Conservation (phyloP, 257 asterid genomes). For the Pogostemon cablin region DNA sequence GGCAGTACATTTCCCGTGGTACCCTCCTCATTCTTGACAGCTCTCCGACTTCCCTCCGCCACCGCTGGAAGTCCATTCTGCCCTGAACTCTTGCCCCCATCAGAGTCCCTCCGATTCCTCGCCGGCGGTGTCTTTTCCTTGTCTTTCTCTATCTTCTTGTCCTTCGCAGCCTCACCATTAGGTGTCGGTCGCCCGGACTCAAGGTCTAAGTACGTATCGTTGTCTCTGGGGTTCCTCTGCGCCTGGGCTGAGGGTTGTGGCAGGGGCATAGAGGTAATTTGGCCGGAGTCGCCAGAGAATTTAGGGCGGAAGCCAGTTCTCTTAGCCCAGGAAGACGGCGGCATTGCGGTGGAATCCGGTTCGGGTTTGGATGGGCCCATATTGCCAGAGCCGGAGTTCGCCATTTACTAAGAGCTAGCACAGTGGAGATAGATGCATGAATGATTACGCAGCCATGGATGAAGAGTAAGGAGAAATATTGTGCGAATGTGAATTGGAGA, state of each 20-base stretch:
- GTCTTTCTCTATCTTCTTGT: conserved; percentile 50
- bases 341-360: conserved; percentile 74
- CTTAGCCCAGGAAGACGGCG: conserved; percentile 96
- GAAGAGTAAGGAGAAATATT: too few species aligned
- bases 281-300: conserved; percentile 89
- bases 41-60: conserved; percentile 52
- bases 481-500: too few species aligned
- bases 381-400: conserved; percentile 73
- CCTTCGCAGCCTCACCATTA: conserved; percentile 61
- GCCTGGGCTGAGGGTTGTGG: conserved; percentile 35
- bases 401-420: conserved; percentile 37
- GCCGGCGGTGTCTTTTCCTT: conserved; percentile 49
- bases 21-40: conserved; percentile 55
- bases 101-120: conserved; percentile 87
- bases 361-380: conserved; percentile 80
- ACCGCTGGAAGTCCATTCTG: conserved; percentile 21
- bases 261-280: conserved; percentile 46
- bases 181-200: conserved; percentile 71
- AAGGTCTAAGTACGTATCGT: conserved; percentile 54
- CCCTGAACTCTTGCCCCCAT: conserved; percentile 59
- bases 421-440: too few species aligned
- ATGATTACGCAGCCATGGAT: too few species aligned
- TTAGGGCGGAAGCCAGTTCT: conserved; percentile 93
- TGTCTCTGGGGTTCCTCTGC: conserved; percentile 26
- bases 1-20: conserved; percentile 53